Percentiles rank a stretch among this genome's conserved stretches.
These are phyloP conservation scores for Rhodosporidiobolus sp. DNA, from an alignment of 768 basidiomycete genomes.

Conservation along the genomic window DNA sequence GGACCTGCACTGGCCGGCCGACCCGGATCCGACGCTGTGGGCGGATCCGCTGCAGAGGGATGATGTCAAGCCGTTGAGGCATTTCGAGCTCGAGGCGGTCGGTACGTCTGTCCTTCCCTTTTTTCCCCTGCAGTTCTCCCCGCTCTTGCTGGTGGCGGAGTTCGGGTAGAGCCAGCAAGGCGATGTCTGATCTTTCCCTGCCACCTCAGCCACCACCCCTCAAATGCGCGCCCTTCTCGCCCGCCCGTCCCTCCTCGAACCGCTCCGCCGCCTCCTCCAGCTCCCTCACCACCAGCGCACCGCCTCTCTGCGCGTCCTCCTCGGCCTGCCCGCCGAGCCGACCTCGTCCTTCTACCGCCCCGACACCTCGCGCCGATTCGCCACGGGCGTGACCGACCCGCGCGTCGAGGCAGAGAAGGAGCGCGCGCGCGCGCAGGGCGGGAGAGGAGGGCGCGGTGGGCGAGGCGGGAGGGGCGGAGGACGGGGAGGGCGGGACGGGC, in stretches of 20 bases:
- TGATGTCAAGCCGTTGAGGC: conserved; percentile 38
- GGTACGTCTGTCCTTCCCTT: not conserved
- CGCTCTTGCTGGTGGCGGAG: too few species aligned
- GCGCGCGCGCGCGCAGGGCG: not conserved
- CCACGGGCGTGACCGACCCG: conserved; percentile 1
- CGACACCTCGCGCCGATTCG: conserved; percentile 10
- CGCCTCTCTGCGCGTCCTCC: conserved; percentile 26
- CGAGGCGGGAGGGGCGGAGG: not conserved
- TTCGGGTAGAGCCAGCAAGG: too few species aligned
- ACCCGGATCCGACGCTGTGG: conserved; percentile 33
- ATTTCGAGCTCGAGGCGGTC: conserved; percentile 35
- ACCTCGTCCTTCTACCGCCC: conserved; percentile 13
- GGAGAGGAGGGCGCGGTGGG: not conserved
- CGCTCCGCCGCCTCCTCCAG: conserved; percentile 12
- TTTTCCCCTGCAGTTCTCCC: too few species aligned
- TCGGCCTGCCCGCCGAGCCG: conserved; percentile 22
- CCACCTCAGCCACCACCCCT: conserved; percentile 16
- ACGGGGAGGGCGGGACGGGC: not conserved
- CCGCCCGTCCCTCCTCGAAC: conserved; percentile 6
- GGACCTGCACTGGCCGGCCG: conserved; percentile 37
- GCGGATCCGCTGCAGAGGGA: conserved; percentile 34
- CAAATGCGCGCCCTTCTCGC: conserved; percentile 20
- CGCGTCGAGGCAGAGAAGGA: conserved; percentile 6
- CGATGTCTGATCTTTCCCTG: too few species aligned
- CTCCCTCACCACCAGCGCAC: conserved; percentile 24